Percentiles rank a stretch among this genome's conserved stretches.
phyloP scores from a whole-genome alignment of 495 filamentous ascomycete species.

The Thermothielavioides terrestris region DNA sequence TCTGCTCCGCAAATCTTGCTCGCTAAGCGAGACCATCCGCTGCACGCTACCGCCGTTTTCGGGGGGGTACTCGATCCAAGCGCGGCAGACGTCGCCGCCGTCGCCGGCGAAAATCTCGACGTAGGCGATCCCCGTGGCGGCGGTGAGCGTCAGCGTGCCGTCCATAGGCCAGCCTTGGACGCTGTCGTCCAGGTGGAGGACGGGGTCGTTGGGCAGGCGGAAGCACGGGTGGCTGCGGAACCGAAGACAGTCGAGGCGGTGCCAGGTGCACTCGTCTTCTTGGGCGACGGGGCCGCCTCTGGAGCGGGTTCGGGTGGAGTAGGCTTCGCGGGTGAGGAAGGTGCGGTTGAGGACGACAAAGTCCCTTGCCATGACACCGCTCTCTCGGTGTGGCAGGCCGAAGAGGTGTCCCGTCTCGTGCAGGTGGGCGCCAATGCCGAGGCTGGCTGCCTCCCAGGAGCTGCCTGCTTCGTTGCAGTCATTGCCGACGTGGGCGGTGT shows the following conservation, averaged over 20 bases:
- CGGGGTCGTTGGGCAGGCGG: slow-evolving; percentile 64
- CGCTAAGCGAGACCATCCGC: slow-evolving; percentile 62
- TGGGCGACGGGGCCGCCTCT: slow-evolving; percentile 65
- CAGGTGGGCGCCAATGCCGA: slow-evolving; percentile 85
- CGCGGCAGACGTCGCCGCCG: slow-evolving; percentile 59
- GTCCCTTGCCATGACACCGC: slow-evolving; percentile 79
- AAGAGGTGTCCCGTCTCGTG: slow-evolving; percentile 84
- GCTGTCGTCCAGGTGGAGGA: slow-evolving; percentile 60
- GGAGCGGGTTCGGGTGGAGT: slow-evolving; percentile 72
- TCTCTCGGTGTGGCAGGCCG: slow-evolving; percentile 80
- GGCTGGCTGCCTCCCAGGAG: slow-evolving; percentile 84
- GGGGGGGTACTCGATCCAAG: slow-evolving; percentile 67
- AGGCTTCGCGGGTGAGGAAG: slow-evolving; percentile 69
- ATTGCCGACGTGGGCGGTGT: slow-evolving; percentile 71
- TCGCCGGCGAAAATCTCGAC: slow-evolving; percentile 72
- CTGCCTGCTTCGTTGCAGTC: slow-evolving; percentile 77
- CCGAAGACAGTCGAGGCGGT: slow-evolving; percentile 75
- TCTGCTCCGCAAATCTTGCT: slow-evolving; percentile 61
- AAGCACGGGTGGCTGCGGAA: slow-evolving; percentile 92
- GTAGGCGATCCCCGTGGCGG: slow-evolving; percentile 69
- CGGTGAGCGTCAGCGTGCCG: slow-evolving; percentile 70
- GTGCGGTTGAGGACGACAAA: slow-evolving; percentile 77
- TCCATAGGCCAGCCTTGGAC: slow-evolving; percentile 85
- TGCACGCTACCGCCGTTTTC: slow-evolving; percentile 51
- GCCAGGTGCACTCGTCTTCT: slow-evolving; percentile 80